Conservation (phyloP, 805 yeast genomes). For the Saccharomycopsis sp. region DNA sequence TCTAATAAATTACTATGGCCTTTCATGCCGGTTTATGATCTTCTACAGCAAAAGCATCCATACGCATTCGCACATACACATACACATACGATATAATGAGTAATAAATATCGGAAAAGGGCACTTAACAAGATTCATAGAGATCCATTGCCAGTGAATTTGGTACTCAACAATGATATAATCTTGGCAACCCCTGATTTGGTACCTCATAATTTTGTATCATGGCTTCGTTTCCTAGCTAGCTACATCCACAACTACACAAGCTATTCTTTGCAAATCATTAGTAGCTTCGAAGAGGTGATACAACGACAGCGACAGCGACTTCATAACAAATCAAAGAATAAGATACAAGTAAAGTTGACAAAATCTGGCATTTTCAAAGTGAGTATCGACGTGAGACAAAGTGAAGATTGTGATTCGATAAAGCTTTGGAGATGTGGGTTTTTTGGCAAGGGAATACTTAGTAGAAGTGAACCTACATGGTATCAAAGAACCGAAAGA, state of each 20-base stretch:
- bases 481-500: slow-evolving; percentile 62
- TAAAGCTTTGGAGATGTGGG: slow-evolving; percentile 70
- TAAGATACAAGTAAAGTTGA: neutral
- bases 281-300: neutral
- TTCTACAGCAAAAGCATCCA: neutral
- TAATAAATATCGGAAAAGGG: neutral
- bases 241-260: slow-evolving; percentile 25
- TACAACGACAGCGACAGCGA: neutral
- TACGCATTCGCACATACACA: neutral
- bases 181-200: slow-evolving; percentile 41
- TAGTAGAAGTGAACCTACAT: slow-evolving; percentile 89
- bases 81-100: neutral
- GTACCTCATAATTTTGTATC: slow-evolving; percentile 65
- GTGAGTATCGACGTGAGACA: slow-evolving; percentile 33
- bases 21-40: neutral
- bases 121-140: slow-evolving; percentile 26
- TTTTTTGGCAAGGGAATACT: slow-evolving; percentile 90
- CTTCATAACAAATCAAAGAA: neutral
- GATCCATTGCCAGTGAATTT: slow-evolving; percentile 57
- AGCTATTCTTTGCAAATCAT: neutral
- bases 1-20: neutral
- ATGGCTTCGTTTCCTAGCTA: slow-evolving; percentile 41
- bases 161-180: slow-evolving; percentile 19
- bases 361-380: slow-evolving; percentile 31
- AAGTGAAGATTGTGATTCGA: slow-evolving; percentile 36